Base-by-base conservation (phyloP, 169 alveolate genomes). In the Cryptosporidium tyzzeri region DNA sequence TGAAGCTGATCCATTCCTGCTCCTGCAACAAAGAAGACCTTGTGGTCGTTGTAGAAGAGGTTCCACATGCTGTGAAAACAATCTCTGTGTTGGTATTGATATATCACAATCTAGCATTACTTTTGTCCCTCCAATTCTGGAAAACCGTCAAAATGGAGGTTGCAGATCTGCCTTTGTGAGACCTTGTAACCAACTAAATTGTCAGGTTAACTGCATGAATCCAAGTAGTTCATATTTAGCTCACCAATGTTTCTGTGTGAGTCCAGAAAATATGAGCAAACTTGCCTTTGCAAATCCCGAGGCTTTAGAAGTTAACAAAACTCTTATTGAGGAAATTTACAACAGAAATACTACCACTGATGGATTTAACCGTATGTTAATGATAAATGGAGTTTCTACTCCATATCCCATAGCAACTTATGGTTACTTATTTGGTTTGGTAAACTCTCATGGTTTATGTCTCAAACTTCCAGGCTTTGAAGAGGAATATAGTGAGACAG, bases 21-120 rank as follows among this genome's bases (percentile, higher is more conserved):
- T 80, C 23, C 75, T 80, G 6, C 89, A 80, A 45, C 89, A 80
- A 62, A 59, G 89, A 41, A 80, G 89, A 65, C 89, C 89, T 29
- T 80, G 89, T 80, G 89, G 89, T 9, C 73, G 89, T 62, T 80
- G 89, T n/a, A 80, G 89, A 80, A 59, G 89, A 41, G 89, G 89
- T 2, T 59, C 89, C 3, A 80, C 89, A 18, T 80, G 89, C 23
- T 80, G 89, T 23, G 89, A 80, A 65, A 80, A 80, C n/a, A 80
- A 80, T 65, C 89, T 80, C 18, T 80, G 89, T 41, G 89, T 80
- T 55, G 89, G 89, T 23, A 65, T 80, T 26, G 89, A 80, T 62
- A 80, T 80, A 10, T 80, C 89, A 1, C 89, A 80, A 80, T 80
- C 89, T 14, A 80, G 89, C 26, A n/a, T 80, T 16, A 80, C 89